Evolutionary conservation across 176 grass and related monocot species (phyloP), one percentile per base, ranked within the genome.

Genomic region (Luzula sylvatica): DNA sequence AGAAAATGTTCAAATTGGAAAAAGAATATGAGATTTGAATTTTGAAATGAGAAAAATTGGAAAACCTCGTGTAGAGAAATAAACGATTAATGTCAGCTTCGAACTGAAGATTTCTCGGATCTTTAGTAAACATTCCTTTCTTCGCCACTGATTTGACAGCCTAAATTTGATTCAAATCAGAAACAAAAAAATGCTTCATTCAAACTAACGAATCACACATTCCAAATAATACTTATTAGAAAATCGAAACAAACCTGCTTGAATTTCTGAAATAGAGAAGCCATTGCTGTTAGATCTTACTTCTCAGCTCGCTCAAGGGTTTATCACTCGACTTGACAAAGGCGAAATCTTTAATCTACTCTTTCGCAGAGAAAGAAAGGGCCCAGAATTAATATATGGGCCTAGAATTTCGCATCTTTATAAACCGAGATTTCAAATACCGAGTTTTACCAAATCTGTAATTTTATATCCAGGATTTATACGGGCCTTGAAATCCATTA

Each of bases 41-140:
- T 42, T 48, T 53, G 8, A 13, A 53, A 38, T 55, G 14, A 53
- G 51, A 66, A 63, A 24, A 46, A 15, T 16, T 65, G 65, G 13
- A 45, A n/a, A 50, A 96, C 92, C 85, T 86, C 8, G 81, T 96
- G 65, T 80, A 96, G 52, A 96, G 92, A 77, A 96, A 96, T 2
- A 96, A 45, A 35, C 81, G 68, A 35, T 96, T 82, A 20, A 90
- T 55, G 40, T 98, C 92, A 40, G 75, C 74, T 54, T 83, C 92
- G 44, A 86, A 90, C 42, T 98, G 92, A 72, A 98, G 74, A 65
- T 79, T 78, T 55, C 85, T 73, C 56, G 92, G 84, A 70, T 86
- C 84, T 74, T 74, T 74, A 73, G 76, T 67, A 65, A 96, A 70
- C 27, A 56, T 72, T 54, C 65, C 74, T 64, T 30, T 89, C 65